These are phyloP conservation scores for Metschnikowia hibisci DNA, from an alignment of 805 yeast species.

Conservation along the genomic window DNA sequence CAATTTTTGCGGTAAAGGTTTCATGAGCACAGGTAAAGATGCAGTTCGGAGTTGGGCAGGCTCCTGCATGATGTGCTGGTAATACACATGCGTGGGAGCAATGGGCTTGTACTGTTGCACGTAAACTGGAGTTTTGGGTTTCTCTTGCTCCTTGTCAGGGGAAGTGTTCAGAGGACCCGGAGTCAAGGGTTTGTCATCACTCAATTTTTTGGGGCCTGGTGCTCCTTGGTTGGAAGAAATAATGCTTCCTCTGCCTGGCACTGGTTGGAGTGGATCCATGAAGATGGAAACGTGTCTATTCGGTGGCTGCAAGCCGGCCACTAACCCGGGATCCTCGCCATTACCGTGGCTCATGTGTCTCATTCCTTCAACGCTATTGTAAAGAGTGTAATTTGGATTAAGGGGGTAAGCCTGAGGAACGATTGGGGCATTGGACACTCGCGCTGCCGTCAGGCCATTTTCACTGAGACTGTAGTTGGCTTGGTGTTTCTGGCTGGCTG, in stretches of 20 bases:
- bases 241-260: constrained; percentile 14
- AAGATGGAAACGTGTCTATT: constrained; percentile 40
- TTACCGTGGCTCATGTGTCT: constrained; percentile 1
- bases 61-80: constrained; percentile 14
- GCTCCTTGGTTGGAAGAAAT: not conserved
- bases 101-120: constrained; percentile 19
- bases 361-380: constrained; percentile 18
- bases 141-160: constrained; percentile 3
- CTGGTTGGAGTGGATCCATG: constrained; percentile 37
- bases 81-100: constrained; percentile 13
- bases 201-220: constrained; percentile 1
- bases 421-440: constrained; percentile 18
- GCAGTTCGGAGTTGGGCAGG: constrained; percentile 14
- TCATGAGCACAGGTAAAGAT: constrained; percentile 15
- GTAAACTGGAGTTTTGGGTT: constrained; percentile 4
- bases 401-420: constrained; percentile 36
- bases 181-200: constrained; percentile 3
- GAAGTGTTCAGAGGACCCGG: constrained; percentile 1
- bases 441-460: constrained; percentile 7
- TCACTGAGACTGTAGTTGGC: constrained; percentile 14
- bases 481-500: constrained; percentile 1
- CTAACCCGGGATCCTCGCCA: not conserved
- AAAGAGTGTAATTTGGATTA: constrained; percentile 33
- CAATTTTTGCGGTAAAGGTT: constrained; percentile 11
- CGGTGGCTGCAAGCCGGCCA: constrained; percentile 9